Evolutionary conservation across 2,329 filamentous ascomycete genomes (phyloP), one percentile per base, ranked within the genome.

Genomic region (Colletotrichum sp.): DNA sequence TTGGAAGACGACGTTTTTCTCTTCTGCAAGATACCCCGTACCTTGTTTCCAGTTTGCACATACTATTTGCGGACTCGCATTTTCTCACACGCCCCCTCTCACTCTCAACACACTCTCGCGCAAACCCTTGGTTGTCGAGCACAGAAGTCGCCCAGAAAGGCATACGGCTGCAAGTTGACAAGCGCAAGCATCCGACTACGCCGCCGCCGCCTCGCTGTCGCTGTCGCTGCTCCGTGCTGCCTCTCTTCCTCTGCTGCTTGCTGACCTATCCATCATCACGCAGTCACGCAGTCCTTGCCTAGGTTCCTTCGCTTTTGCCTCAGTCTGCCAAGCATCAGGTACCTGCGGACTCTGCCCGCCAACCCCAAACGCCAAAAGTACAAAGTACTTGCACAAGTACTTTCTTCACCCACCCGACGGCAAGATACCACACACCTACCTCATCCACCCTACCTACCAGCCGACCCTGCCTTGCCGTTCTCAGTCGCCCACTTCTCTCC

Each of bases 401-500:
- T 56, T 27, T 27, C 28, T 27, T 58, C 66, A 39, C 30, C n/a
- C 28, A 68, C 66, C 71, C 22, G 34, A 62, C 66, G 66, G 67
- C 66, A 64, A 69, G 34, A 56, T 58, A 55, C 36, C 22, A 39
- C 65, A 70, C 16, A 66, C 64, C 32, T 34, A 66, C 64, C 32
- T 34, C 55, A 60, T 55, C 60, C 34, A 71, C 22, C 60, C 67
- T 65, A 30, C 61, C 36, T 56, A 58, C 71, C 58, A 56, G 28
- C 66, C 73, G 39, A 48, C 69, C 36, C 28, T 64, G 48, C 48
- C 48, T 74, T 76, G 43, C 70, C 74, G 74, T 76, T 65, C 70
- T 65, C 74, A 74, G 70, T 74, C 74, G 60, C 74, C 74, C 74
- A 74, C 70, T 68, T 76, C 36, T 70, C 65, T 66, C 70, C 74